A percentile compares a stretch with the other conserved stretches of the same genome.
These are phyloP conservation scores for Xylariales sp. DNA, from an alignment of 2,329 filamentous ascomycete genomes.

Conservation along the genomic window DNA sequence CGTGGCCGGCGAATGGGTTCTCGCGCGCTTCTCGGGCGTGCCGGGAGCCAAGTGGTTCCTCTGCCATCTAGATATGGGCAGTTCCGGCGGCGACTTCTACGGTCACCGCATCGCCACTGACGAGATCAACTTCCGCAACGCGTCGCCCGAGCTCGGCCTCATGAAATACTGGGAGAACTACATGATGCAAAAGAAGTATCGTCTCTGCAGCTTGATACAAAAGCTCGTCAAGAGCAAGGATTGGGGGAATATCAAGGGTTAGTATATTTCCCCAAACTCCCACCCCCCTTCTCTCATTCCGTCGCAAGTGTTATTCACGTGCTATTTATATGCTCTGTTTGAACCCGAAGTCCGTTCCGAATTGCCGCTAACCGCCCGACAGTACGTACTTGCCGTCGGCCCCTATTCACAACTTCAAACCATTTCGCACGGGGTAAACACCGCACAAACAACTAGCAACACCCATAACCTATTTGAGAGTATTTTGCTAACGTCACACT, in stretches of 20 bases:
- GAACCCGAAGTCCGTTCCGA: background rate
- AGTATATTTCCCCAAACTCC: background rate
- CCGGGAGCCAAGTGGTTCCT: slow-evolving; percentile 51
- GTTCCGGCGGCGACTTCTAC: slow-evolving; percentile 45
- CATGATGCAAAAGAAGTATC: slow-evolving; percentile 48
- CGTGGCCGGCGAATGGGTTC: slow-evolving; percentile 51
- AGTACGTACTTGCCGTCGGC: background rate
- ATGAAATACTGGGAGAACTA: slow-evolving; percentile 46
- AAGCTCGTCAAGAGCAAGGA: slow-evolving; percentile 42
- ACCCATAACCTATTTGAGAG: background rate
- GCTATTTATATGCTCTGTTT: background rate
- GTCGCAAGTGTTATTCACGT: background rate
- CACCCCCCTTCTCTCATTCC: background rate
- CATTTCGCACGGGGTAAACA: background rate
- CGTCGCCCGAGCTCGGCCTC: slow-evolving; percentile 47
- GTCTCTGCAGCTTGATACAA: slow-evolving; percentile 45
- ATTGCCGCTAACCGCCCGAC: background rate
- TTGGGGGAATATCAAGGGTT: slow-evolving; percentile 31
- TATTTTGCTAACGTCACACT: background rate
- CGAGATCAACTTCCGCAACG: slow-evolving; percentile 51
- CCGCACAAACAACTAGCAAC: background rate
- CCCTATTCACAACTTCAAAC: background rate
- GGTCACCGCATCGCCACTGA: slow-evolving; percentile 47
- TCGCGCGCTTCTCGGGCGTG: slow-evolving; percentile 49
- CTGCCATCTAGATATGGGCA: slow-evolving; percentile 49